Evolutionary conservation across 345 rosid genomes (phyloP).

Genomic region (Gossypium thurberi): DNA sequence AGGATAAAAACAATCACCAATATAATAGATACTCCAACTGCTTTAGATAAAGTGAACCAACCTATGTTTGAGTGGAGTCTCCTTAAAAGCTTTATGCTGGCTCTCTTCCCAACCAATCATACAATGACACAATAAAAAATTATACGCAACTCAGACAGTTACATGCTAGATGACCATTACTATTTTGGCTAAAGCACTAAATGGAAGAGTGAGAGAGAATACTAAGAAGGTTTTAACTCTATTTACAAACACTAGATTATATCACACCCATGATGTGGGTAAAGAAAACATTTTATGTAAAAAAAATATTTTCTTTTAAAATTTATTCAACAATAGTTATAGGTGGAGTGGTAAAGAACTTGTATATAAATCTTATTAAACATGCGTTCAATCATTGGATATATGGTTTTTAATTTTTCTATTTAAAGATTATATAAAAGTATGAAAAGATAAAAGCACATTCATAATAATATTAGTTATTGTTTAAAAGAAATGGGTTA

Average conservation of each 20-base stretch:
- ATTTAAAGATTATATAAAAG: too few species aligned
- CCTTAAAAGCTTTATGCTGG: neutral
- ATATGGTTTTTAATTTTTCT: too few species aligned
- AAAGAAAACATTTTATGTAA: too few species aligned
- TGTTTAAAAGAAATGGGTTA: too few species aligned
- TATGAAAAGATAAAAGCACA: too few species aligned
- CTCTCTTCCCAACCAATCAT: neutral
- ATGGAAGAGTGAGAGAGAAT: constrained; percentile 1
- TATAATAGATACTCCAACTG: neutral
- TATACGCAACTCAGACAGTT: neutral
- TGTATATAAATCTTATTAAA: too few species aligned
- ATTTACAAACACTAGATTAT: neutral
- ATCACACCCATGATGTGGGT: too few species aligned
- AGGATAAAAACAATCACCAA: neutral
- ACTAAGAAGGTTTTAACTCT: neutral
- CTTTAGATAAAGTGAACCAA: neutral
- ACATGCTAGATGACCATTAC: neutral
- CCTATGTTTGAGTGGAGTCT: neutral
- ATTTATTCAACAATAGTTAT: too few species aligned
- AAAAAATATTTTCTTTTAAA: too few species aligned
- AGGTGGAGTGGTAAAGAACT: too few species aligned
- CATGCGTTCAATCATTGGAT: too few species aligned
- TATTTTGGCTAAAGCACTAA: neutral
- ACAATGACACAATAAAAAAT: neutral
- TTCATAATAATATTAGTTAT: too few species aligned